Base-by-base conservation (phyloP, 164 flowering plant genomes). In the Santalum album region DNA sequence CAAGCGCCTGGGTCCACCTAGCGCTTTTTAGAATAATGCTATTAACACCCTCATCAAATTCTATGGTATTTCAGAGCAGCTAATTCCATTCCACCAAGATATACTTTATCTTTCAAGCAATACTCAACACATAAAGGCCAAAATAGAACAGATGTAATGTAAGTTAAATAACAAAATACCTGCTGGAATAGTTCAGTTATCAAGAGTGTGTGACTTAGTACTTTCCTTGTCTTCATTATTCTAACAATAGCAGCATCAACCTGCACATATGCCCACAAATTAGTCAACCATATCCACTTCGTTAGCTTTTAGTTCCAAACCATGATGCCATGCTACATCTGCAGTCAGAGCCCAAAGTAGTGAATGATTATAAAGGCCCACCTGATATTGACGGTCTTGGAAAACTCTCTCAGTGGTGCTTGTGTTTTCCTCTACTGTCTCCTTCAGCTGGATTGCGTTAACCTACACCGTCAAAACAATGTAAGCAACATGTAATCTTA, bases 321-420 rank as follows among this genome's bases (percentile, higher is more conserved):
- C 15, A 29, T 29, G 9, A 9, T 9, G 9, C 9, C 34, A 2
- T 9, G 16, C 12, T 3, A 16, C 17, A n/a, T 9, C 45, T n/a
- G 16, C 16, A 23, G 5, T 46, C 3, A 6, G 3, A 43, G 47
- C 6, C 19, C 21, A 19, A 46, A 12, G 2, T 18, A 46, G 49
- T 9, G 1, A 15, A 21, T 2, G 1, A 2, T 7, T 23, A 23
- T n/a, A 27, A 57, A 44, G 25, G 26, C 12, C 0, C 45, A 90
- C 99, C 96, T 94, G 99, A 75, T 94, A 90, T 63, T 94, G 99
- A 45, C 97, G 97, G 64, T 90, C 97, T 64, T 90, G 97, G 66
- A 87, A 90, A 14, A 87, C 99, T 73, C 96, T 79, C 56, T 94
- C 99, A 0, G 99, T 94, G 35, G 99, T 94, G 76, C 90, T 87